Percentiles rank a stretch among this genome's conserved stretches.
Evolutionary conservation across 306 rosid species (phyloP).

Genomic region (Clitoria ternatea): DNA sequence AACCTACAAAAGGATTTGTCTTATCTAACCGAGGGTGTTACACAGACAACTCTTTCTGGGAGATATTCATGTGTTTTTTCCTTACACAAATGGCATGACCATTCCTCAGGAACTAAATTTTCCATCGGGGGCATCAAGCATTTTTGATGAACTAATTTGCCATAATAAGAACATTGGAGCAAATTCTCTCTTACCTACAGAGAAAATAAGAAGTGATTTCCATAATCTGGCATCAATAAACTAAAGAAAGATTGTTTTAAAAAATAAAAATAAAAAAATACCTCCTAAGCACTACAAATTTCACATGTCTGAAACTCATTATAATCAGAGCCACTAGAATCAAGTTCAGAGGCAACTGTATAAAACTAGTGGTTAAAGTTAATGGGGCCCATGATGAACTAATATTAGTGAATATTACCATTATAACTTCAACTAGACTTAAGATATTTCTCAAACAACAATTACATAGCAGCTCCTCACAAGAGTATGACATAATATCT

Average conservation of each 20-base stretch:
- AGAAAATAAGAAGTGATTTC: constrained; percentile 16
- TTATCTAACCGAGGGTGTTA: too few relatives aligned
- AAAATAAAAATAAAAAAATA: too few relatives aligned
- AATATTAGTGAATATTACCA: constrained; percentile 3
- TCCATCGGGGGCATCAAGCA: constrained; percentile 60
- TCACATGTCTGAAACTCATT: constrained; percentile 97
- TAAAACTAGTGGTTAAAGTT: constrained; percentile 30
- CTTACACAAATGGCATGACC: constrained; percentile 79
- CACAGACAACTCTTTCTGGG: constrained; percentile 46
- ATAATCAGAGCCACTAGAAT: constrained; percentile 86
- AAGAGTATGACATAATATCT: too few relatives aligned
- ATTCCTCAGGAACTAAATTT: constrained; percentile 50
- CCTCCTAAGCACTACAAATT: constrained; percentile 82
- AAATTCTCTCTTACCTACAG: constrained; percentile 76
- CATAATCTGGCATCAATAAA: constrained; percentile 7
- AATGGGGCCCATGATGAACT: too few relatives aligned
- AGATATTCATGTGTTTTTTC: constrained; percentile 60
- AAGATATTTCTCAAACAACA: background rate
- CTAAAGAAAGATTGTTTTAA: too few relatives aligned
- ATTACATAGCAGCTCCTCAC: background rate
- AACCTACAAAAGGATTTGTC: too few relatives aligned
- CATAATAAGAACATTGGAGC: constrained; percentile 78
- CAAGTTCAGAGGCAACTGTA: constrained; percentile 91
- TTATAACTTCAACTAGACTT: background rate
- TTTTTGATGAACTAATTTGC: constrained; percentile 61